Conservation (phyloP, 306 rosid genomes). For the Acacia confusa region DNA sequence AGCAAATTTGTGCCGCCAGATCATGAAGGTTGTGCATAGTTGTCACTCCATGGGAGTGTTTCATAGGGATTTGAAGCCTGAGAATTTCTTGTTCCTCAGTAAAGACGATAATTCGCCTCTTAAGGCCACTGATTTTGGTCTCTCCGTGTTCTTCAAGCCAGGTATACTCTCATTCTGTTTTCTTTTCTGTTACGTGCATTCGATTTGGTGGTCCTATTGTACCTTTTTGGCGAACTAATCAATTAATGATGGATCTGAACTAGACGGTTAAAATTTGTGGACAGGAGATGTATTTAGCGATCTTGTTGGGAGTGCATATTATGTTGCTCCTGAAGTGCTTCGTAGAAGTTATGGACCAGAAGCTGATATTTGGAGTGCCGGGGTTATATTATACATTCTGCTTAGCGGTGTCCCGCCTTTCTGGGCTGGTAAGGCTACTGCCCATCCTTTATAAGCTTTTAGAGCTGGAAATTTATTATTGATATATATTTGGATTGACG, state of each 20-base stretch:
- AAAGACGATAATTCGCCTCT: constrained; percentile 69
- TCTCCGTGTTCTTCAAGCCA: constrained; percentile 82
- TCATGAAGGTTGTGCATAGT: constrained; percentile 79
- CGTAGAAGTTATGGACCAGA: constrained; percentile 80
- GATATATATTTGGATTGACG: neutral
- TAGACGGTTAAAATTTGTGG: constrained; percentile 23
- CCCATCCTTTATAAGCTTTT: neutral
- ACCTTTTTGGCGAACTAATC: neutral
- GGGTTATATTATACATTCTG: constrained; percentile 83
- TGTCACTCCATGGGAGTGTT: constrained; percentile 96
- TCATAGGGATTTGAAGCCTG: constrained; percentile 92
- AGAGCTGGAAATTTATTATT: neutral
- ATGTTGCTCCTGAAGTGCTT: constrained; percentile 95
- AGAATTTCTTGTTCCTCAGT: constrained; percentile 75
- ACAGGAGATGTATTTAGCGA: constrained; percentile 79
- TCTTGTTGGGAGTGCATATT: constrained; percentile 96
- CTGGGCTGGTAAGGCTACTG: constrained; percentile 78
- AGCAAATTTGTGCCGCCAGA: constrained; percentile 80
- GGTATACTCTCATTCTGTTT: constrained; percentile 38
- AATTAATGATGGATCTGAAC: constrained; percentile 16
- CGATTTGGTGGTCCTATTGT: neutral
- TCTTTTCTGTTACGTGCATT: neutral
- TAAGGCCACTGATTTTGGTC: constrained; percentile 92
- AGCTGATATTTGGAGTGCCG: constrained; percentile 98
- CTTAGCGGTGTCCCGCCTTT: constrained; percentile 97